Base-by-base conservation (phyloP, 2,329 filamentous ascomycete species). In the Alternaria gaisen region DNA sequence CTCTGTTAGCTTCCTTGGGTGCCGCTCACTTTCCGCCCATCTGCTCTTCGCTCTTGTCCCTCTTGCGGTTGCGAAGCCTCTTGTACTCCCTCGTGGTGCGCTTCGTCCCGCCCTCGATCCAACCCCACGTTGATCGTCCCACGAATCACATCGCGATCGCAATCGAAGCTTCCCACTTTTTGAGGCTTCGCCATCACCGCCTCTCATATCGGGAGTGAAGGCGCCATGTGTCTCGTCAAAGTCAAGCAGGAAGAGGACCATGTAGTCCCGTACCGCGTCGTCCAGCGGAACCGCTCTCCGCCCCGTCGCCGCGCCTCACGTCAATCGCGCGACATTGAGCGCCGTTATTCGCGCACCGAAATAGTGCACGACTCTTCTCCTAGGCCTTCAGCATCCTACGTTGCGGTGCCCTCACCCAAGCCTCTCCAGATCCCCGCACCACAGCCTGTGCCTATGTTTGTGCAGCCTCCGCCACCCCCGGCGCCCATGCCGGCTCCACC, bases 201-300 rank as follows among this genome's bases (percentile, higher is more conserved):
- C 28, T 50, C 43, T 16, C 47, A 56, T 43, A 57, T 52, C 22
- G 43, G 59, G 34, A 20, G 30, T 41, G 32, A 47, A 42, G 28
- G 41, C 65, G 60, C 64, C 43, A 83, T 84, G 82, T 84, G 82
- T 71, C 80, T 83, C 36, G 70, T 83, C 72, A 80, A 78, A 62
- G 79, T 83, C 56, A 79, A 78, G 60, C 77, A 81, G 53, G 79
- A 81, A 56, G 81, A 82, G 63, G 81, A 83, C 43, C 73, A 79
- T 46, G 73, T 80, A 30, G 77, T 81, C 32, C 76, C 77, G 6
- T 78, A 79, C 61, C 75, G 79, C 53, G 73, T 78, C 32, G 68
- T 72, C 43, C 64, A 67, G 52, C 73, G 70, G 46, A 61, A 64
- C 41, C 73, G 72, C 64, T 72, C 74, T 20, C 73, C 70, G n/a